These are phyloP conservation scores for Citropsis articulata DNA, from an alignment of 345 rosid species.

Conservation along the genomic window DNA sequence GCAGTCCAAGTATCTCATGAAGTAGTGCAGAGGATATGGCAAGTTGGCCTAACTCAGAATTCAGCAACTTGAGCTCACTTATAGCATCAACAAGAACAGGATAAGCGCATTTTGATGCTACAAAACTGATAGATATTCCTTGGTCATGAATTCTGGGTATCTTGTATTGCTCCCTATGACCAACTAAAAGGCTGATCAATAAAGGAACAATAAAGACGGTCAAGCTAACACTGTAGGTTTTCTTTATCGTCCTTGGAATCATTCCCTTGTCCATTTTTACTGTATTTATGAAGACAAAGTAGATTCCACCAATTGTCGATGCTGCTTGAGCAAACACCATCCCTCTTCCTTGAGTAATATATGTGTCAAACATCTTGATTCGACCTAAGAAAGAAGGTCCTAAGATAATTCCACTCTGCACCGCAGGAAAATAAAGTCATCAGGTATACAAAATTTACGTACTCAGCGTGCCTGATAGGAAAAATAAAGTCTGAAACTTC, in stretches of 20 bases:
- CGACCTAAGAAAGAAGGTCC: slow-evolving; percentile 30
- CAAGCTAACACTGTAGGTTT: slow-evolving; percentile 12
- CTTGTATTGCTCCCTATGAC: no score
- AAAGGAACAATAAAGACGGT: slow-evolving; percentile 8
- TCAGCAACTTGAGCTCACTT: slow-evolving; percentile 32
- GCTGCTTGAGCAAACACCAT: neutral
- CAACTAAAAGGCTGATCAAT: neutral
- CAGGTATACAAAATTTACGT: no score
- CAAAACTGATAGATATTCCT: neutral
- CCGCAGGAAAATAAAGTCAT: neutral
- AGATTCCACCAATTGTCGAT: slow-evolving; percentile 1
- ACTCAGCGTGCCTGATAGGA: no score
- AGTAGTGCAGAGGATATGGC: slow-evolving; percentile 24
- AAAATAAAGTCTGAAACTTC: neutral
- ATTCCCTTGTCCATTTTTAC: slow-evolving; percentile 26
- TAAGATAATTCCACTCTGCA: slow-evolving; percentile 26
- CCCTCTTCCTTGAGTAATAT: slow-evolving; percentile 6
- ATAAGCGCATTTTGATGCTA: no score
- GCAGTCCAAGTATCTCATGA: neutral
- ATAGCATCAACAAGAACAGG: slow-evolving; percentile 17
- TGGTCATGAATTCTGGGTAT: neutral
- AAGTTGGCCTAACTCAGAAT: slow-evolving; percentile 33
- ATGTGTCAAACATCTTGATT: neutral
- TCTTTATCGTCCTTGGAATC: slow-evolving; percentile 4
- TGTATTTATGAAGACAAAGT: slow-evolving; percentile 20